Evolutionary conservation across 495 filamentous ascomycete genomes (phyloP).

Genomic region (Aspergillus asperescens): DNA sequence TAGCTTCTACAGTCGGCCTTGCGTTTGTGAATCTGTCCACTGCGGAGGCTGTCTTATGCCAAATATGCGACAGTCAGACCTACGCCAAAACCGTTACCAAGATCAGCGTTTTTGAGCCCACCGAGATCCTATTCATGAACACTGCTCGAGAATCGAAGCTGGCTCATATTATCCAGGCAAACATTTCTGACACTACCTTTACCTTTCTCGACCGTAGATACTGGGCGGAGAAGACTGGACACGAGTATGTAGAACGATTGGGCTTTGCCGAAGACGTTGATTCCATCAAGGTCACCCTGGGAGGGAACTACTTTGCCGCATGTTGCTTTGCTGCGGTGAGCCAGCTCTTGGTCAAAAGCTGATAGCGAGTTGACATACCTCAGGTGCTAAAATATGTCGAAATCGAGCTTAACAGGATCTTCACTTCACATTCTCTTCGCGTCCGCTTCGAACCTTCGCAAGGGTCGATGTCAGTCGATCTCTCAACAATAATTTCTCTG

Average conservation of each 20-base stretch:
- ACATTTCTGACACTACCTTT: slow-evolving; percentile 50
- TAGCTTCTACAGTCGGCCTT: slow-evolving; percentile 81
- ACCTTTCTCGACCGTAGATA: slow-evolving; percentile 71
- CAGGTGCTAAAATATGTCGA: slow-evolving; percentile 82
- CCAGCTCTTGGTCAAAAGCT: not conserved
- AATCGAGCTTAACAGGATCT: slow-evolving; percentile 55
- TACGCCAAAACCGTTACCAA: slow-evolving; percentile 82
- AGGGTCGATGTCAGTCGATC: slow-evolving; percentile 90
- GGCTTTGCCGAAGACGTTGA: slow-evolving; percentile 73
- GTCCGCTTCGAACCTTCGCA: slow-evolving; percentile 86
- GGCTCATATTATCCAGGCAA: slow-evolving; percentile 66
- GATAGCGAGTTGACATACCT: not conserved
- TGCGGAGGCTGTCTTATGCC: slow-evolving; percentile 76
- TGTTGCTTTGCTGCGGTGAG: slow-evolving; percentile 85
- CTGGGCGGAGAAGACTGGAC: slow-evolving; percentile 79
- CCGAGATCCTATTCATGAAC: slow-evolving; percentile 65
- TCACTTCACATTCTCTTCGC: slow-evolving; percentile 71
- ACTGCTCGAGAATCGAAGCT: slow-evolving; percentile 73
- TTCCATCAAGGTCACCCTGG: slow-evolving; percentile 69
- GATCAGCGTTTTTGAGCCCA: slow-evolving; percentile 70
- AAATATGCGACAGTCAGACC: slow-evolving; percentile 85
- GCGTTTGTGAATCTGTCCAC: slow-evolving; percentile 84
- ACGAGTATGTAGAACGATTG: slow-evolving; percentile 73
- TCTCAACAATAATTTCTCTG: slow-evolving; percentile 74
- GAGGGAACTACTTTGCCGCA: slow-evolving; percentile 81